Base-by-base conservation (phyloP, 2,329 filamentous ascomycete species). In the Epichloe baconii region DNA sequence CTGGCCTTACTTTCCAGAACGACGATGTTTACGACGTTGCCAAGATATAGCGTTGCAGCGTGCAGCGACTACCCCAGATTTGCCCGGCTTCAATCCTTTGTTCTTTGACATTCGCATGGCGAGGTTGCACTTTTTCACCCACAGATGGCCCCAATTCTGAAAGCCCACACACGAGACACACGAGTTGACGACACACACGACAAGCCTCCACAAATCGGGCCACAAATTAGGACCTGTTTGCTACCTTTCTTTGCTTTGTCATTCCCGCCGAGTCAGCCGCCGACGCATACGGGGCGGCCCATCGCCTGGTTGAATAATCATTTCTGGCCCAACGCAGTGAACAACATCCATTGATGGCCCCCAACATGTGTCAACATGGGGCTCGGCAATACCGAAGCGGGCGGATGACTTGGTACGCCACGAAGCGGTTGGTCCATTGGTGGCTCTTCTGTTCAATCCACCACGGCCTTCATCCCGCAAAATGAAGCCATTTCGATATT, bases 91-190 rank as follows among this genome's bases (percentile, higher is more conserved):
- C 12, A 7, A 6, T 38, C 1, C 23, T 1, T 26, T 15, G n/a
- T 38, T n/a, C 7, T 38, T 38, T 43, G 47, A 49, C 47, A 10
- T 49, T 49, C n/a, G 12, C 49, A 43, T 50, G 49, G 49, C 43
- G 43, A 50, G 43, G 43, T 46, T 41, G 49, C 43, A 50, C 26
- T 17, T 36, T 3, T 19, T 19, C 19, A 15, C 26, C 38, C 15
- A 49, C 23, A 42, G 10, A 21, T 4, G 3, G 23, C 5, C 41
- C 23, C 23, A 8, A 26, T 26, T 26, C 23, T 26, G 14, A n/a
- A 38, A 38, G 36, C 36, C 41, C 23, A 4, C 21, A 23, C 21
- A 23, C 21, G 21, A 21, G 1, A 21, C 19, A 21, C 21, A 21
- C 21, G 19, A 19, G 19, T 19, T 19, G 19, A 21, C 21, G 21